Evolutionary conservation across 352 stramenopile species (phyloP).

Genomic region (Phytophthora cactorum): DNA sequence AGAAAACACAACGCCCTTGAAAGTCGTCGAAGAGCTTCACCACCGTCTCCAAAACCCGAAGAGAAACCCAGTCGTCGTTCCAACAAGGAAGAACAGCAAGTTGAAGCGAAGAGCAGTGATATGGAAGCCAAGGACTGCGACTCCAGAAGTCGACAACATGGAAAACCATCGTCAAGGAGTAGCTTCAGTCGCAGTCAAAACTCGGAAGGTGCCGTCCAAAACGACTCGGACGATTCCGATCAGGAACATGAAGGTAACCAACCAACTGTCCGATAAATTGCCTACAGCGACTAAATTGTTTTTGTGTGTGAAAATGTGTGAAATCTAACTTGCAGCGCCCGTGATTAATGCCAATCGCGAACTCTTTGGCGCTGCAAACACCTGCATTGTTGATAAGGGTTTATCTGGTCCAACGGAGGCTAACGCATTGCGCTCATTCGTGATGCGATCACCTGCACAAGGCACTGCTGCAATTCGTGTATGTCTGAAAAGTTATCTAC

Average conservation of each 20-base stretch:
- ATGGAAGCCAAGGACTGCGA: slow-evolving; percentile 12
- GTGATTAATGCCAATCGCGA: slow-evolving; percentile 22
- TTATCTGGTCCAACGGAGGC: slow-evolving; percentile 24
- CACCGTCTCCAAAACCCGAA: background rate
- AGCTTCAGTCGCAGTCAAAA: slow-evolving; percentile 23
- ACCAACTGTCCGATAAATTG: too few relatives aligned
- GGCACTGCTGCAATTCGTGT: slow-evolving; percentile 40
- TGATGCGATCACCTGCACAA: slow-evolving; percentile 40
- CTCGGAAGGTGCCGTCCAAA: slow-evolving; percentile 12
- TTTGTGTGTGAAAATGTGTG: too few relatives aligned
- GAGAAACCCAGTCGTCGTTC: background rate
- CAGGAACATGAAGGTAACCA: slow-evolving; percentile 20
- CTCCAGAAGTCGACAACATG: background rate
- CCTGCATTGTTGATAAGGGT: background rate
- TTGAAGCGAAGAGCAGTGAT: slow-evolving; percentile 5
- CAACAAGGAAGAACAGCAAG: slow-evolving; percentile 3
- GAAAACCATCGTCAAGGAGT: slow-evolving; percentile 18
- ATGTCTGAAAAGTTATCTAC: slow-evolving; percentile 2
- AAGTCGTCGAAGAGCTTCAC: slow-evolving; percentile 4
- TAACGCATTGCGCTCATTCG: slow-evolving; percentile 42
- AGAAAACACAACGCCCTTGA: slow-evolving; percentile 2
- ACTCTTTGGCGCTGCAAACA: slow-evolving; percentile 11
- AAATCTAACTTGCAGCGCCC: slow-evolving; percentile 15
- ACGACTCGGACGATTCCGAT: slow-evolving; percentile 29
- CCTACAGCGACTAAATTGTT: background rate